Conservation (phyloP, 2,329 filamentous ascomycete species). For the Talaromyces funiculosus region DNA sequence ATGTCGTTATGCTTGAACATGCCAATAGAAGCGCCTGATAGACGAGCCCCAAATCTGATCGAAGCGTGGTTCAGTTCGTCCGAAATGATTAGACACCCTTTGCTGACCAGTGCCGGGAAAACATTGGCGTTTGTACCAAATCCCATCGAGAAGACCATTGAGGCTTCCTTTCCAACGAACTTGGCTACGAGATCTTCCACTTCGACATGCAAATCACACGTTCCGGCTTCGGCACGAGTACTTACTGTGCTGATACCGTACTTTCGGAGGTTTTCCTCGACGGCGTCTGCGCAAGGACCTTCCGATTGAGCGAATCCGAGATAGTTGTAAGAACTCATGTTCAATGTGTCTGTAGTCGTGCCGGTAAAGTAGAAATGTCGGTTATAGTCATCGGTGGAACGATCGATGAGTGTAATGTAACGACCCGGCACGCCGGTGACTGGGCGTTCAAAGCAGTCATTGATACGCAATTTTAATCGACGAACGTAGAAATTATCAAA, state of each 20-base stretch:
- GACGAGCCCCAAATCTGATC: constrained; percentile 87
- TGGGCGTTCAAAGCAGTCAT: constrained; percentile 92
- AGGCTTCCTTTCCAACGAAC: constrained; percentile 89
- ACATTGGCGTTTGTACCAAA: constrained; percentile 92
- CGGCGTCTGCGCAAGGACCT: constrained; percentile 88
- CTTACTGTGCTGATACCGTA: constrained; percentile 81
- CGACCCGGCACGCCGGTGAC: constrained; percentile 90
- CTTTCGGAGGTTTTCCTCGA: constrained; percentile 76
- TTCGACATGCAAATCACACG: constrained; percentile 78
- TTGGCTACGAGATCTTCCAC: constrained; percentile 83
- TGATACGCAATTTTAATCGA: constrained; percentile 85
- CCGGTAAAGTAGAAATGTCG: constrained; percentile 82
- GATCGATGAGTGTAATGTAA: constrained; percentile 88
- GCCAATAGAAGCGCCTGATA: constrained; percentile 89
- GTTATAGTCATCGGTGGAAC: constrained; percentile 87
- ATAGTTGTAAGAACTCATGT: constrained; percentile 99
- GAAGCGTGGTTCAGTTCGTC: constrained; percentile 98
- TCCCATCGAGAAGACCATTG: constrained; percentile 98
- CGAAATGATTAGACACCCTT: constrained; percentile 89
- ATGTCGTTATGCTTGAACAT: constrained; percentile 99
- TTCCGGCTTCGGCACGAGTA: constrained; percentile 76
- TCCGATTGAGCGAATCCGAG: constrained; percentile 97
- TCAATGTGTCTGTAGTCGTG: constrained; percentile 87
- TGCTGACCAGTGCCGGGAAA: constrained; percentile 86
- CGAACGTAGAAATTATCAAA: constrained; percentile 99